Conservation (phyloP, 2,329 filamentous ascomycete genomes). For the Cryphonectria parasitica region DNA sequence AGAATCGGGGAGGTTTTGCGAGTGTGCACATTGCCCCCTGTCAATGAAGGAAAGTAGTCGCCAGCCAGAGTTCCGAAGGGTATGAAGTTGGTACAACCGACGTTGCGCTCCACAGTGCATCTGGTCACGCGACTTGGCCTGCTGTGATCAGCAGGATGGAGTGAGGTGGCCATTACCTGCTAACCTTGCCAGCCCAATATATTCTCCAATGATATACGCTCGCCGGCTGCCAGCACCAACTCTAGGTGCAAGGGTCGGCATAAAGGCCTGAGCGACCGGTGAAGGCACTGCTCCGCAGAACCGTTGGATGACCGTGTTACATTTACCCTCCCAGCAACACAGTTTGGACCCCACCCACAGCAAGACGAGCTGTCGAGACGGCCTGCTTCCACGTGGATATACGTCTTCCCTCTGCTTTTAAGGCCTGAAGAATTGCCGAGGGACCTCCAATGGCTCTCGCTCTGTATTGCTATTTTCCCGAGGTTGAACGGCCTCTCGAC, state of each 20-base stretch:
- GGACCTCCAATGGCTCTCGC: too few species aligned
- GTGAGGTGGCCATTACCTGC: background rate
- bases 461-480: background rate
- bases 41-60: background rate
- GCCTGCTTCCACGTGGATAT: background rate
- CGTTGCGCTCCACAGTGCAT: background rate
- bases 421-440: background rate
- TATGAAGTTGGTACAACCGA: background rate
- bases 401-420: too few species aligned
- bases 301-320: background rate
- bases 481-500: background rate
- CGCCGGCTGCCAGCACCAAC: background rate
- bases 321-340: background rate
- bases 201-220: background rate
- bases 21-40: background rate
- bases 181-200: background rate
- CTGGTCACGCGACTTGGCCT: background rate
- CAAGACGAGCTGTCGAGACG: background rate
- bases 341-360: background rate
- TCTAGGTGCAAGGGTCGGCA: background rate
- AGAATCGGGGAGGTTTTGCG: background rate
- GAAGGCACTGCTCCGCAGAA: background rate
- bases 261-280: background rate
- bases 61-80: background rate
- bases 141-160: background rate